Conservation (phyloP, 2,329 filamentous ascomycete species). For the Alternaria metachromatica region DNA sequence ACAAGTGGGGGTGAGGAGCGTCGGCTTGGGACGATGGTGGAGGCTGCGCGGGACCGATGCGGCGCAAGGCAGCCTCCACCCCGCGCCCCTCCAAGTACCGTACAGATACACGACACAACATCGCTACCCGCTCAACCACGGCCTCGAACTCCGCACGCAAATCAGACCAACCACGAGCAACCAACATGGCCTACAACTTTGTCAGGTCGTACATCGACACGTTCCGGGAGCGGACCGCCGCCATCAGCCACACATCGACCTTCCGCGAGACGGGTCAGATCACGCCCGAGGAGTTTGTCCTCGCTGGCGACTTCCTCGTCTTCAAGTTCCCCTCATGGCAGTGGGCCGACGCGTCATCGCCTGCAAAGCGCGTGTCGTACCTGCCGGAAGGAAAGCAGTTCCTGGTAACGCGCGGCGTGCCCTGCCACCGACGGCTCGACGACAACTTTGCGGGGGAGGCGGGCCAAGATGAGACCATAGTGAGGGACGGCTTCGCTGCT, state of each 20-base stretch:
- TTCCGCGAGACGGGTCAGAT: constrained; percentile 95
- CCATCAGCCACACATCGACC: constrained; percentile 86
- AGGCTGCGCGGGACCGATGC: neutral
- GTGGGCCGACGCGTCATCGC: constrained; percentile 88
- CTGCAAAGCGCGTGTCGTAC: constrained; percentile 77
- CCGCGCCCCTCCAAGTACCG: constrained; percentile 13
- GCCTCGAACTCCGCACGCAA: neutral
- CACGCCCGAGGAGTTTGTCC: constrained; percentile 95
- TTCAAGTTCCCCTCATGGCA: constrained; percentile 99
- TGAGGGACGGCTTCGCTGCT: constrained; percentile 73
- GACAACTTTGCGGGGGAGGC: constrained; percentile 92
- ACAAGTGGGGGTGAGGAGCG: neutral
- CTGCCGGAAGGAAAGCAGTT: constrained; percentile 93
- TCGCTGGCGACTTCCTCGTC: constrained; percentile 94
- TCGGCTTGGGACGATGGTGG: neutral
- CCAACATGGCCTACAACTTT: constrained; percentile 74
- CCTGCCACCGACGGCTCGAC: constrained; percentile 88
- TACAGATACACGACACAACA: constrained; percentile 5
- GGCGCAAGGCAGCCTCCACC: constrained; percentile 8
- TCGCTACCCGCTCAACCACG: neutral
- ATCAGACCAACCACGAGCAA: neutral
- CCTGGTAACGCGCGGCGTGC: constrained; percentile 90
- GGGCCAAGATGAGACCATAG: constrained; percentile 83
- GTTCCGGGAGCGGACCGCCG: constrained; percentile 89
- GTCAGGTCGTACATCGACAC: constrained; percentile 91